phyloP scores from a whole-genome alignment of 176 grass and related monocot species.

The Saccharum spontaneum region DNA sequence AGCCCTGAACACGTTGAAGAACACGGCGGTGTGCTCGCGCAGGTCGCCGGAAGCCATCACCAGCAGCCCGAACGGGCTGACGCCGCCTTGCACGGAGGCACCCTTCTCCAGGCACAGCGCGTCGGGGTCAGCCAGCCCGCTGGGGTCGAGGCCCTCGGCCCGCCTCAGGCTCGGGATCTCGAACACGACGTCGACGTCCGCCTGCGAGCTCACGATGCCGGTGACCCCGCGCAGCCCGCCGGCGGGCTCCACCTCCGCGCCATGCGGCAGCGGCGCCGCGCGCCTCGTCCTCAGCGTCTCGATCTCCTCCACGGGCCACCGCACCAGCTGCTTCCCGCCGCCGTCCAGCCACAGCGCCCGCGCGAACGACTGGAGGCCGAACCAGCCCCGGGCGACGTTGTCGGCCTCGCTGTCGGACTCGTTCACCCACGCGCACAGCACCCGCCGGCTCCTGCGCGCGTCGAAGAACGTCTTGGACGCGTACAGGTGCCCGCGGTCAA shows the following conservation, averaged over 20 bases:
- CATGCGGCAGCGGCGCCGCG: neutral
- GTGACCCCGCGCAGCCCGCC: conserved; percentile 39
- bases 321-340: conserved; percentile 47
- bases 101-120: conserved; percentile 37
- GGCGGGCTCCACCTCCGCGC: neutral
- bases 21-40: no score
- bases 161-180: conserved; percentile 36
- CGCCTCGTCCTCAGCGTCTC: conserved; percentile 39
- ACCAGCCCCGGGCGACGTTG: conserved; percentile 51
- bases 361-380: conserved; percentile 60
- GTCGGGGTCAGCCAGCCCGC: conserved; percentile 37
- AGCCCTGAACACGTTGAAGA: no score
- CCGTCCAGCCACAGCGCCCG: conserved; percentile 63
- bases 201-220: conserved; percentile 46
- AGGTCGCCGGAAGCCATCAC: no score
- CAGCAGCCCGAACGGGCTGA: no score
- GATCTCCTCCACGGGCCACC: conserved; percentile 78
- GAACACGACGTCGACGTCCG: conserved; percentile 59
- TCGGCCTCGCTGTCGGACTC: conserved; percentile 51
- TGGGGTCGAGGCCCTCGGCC: conserved; percentile 38
- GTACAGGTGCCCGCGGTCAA: conserved; percentile 64
- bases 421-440: conserved; percentile 57
- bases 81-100: neutral
- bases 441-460: conserved; percentile 28
- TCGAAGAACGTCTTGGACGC: conserved; percentile 72